Evolutionary conservation across 78 protist genomes (phyloP).

Genomic region (Polysphondylium violaceum): DNA sequence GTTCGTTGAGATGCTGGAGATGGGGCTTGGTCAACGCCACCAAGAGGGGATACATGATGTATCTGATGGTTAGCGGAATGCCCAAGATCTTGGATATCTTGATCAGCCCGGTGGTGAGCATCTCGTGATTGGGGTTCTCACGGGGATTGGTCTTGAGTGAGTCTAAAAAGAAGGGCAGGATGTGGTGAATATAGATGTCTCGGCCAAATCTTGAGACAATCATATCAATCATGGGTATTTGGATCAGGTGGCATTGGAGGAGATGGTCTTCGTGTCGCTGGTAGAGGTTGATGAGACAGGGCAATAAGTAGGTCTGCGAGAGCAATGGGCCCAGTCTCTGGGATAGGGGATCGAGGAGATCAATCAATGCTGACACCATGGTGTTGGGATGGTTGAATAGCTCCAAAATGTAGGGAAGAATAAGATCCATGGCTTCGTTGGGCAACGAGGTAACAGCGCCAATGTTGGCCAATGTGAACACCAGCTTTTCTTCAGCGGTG

Average conservation of each 20-base stretch:
- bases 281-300: conserved; percentile 36
- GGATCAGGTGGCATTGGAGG: conserved; percentile 63
- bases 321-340: conserved; percentile 54
- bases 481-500: conserved; percentile 46
- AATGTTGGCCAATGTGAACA: conserved; percentile 71
- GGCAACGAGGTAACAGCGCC: conserved; percentile 66
- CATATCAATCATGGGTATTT: conserved; percentile 74
- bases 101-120: conserved; percentile 34
- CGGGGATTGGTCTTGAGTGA: conserved; percentile 58
- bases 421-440: conserved; percentile 60
- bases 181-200: conserved; percentile 56
- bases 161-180: conserved; percentile 54
- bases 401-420: conserved; percentile 59
- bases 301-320: conserved; percentile 40
- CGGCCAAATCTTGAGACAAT: conserved; percentile 71
- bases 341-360: conserved; percentile 58
- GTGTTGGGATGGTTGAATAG: conserved; percentile 53
- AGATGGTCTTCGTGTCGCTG: conserved; percentile 73
- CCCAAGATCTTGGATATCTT: conserved; percentile 43
- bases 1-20: conserved; percentile 53
- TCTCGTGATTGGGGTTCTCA: conserved; percentile 73
- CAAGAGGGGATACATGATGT: conserved; percentile 71
- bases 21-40: conserved; percentile 69
- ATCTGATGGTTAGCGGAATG: conserved; percentile 65
- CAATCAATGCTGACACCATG: conserved; percentile 59